Conservation (phyloP, 2,329 filamentous ascomycete genomes). For the Colletotrichum tabaci region DNA sequence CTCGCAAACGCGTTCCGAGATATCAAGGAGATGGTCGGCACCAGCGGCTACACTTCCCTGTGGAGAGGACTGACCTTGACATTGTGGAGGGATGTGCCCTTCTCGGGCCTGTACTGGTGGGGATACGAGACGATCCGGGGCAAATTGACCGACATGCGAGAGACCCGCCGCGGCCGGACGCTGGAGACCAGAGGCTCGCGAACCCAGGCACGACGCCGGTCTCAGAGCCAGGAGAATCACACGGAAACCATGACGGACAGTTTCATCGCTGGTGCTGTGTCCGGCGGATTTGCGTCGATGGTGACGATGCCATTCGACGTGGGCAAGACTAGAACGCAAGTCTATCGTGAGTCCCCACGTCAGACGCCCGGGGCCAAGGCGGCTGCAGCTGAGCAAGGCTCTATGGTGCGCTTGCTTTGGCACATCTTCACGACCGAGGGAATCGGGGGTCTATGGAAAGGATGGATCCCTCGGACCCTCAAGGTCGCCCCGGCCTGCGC, state of each 20-base stretch:
- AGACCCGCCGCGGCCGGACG: constrained; percentile 61
- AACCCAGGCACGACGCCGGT: constrained; percentile 64
- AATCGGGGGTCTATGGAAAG: constrained; percentile 84
- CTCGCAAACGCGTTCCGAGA: constrained; percentile 85
- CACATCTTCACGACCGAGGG: constrained; percentile 94
- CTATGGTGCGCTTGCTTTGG: constrained; percentile 87
- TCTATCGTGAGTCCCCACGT: constrained; percentile 73
- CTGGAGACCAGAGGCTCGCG: constrained; percentile 56
- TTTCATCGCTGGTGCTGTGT: constrained; percentile 87
- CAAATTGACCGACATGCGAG: constrained; percentile 78
- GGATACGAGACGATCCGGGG: constrained; percentile 91
- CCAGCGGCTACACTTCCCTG: constrained; percentile 83
- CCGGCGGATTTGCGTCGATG: constrained; percentile 88
- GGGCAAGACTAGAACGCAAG: constrained; percentile 94
- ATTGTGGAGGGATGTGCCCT: constrained; percentile 96
- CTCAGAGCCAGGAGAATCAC: constrained; percentile 78
- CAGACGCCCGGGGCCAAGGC: constrained; percentile 51
- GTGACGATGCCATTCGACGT: constrained; percentile 97
- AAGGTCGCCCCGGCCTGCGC: constrained; percentile 97
- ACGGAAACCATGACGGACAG: constrained; percentile 87
- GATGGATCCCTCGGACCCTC: constrained; percentile 91
- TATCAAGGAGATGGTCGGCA: constrained; percentile 83
- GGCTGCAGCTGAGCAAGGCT: constrained; percentile 77
- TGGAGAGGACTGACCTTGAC: constrained; percentile 94
- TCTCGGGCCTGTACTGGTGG: constrained; percentile 98